Base-by-base conservation (phyloP, 2,329 filamentous ascomycete species). In the Epichloe amarillans region DNA sequence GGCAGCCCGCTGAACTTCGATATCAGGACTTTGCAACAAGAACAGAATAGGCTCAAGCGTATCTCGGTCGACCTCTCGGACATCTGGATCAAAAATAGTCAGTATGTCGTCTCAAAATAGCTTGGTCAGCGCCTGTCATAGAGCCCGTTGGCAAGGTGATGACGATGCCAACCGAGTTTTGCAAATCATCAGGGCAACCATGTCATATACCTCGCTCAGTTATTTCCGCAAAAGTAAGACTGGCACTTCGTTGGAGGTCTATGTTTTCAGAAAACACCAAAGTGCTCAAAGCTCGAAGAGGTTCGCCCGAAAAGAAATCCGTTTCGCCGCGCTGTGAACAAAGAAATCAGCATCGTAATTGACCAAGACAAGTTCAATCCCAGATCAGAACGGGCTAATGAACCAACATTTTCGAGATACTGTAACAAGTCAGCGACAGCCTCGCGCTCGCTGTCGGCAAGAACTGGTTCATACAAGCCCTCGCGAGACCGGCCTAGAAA, bases 231-330 rank as follows among this genome's bases (percentile, higher is more conserved):
- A 98, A 98, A 2, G 93, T 98, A 68, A 98, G 79, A 67, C 91
- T 97, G 49, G 93, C 93, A 71, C 93, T 97, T 58, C 93, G 81
- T 72, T 98, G 93, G 49, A 98, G 77, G 67, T 98, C 93, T 66
- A 98, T 90, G 72, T 98, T 98, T 69, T 97, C 90, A 52, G 93
- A 98, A 68, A 95, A 98, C 52, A 98, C 93, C 26, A 98, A 79
- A 12, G 91, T 98, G 69, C 88, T 96, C 52, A 98, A 74, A 44
- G 93, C 91, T 69, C 86, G 86, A 52, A 98, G 81, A 44, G 93
- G 93, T 64, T 96, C 90, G 69, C 93, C 93, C 38, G 87, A 84
- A 71, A 98, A 98, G 80, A 98, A 98, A 69, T 98, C 91, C 61
- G 90, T 97, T 68, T 98, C 93, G 64, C 84, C 86, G 65, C 93